Evolutionary conservation across 2,329 filamentous ascomycete genomes (phyloP).

Genomic region (Bipolaris victoriae): DNA sequence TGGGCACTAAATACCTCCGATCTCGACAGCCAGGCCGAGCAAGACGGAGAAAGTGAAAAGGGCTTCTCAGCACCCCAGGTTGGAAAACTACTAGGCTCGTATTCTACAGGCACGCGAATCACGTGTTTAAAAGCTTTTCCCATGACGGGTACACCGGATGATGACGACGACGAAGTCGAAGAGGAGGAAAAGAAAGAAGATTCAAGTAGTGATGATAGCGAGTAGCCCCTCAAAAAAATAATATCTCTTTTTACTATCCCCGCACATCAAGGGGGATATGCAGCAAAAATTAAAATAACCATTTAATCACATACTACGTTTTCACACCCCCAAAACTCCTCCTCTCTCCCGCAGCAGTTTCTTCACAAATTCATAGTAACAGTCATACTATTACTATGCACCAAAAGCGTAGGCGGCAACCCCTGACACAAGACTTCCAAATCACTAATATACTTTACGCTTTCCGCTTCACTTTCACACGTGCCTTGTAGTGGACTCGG

Average conservation of each 20-base stretch:
- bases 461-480: conserved; percentile 70
- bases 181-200: conserved; percentile 27
- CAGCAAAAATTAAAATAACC: too few species aligned
- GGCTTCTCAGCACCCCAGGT: conserved; percentile 54
- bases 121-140: conserved; percentile 87
- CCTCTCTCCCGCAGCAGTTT: too few species aligned
- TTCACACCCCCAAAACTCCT: too few species aligned
- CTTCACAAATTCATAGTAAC: conserved; percentile 72
- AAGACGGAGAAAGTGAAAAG: conserved; percentile 21
- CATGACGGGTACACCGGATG: conserved; percentile 65
- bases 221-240: conserved; percentile 25
- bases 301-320: too few species aligned
- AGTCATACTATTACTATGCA: conserved; percentile 89
- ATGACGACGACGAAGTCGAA: conserved; percentile 32
- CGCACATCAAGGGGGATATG: too few species aligned
- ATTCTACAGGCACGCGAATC: conserved; percentile 85
- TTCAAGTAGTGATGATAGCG: conserved; percentile 29
- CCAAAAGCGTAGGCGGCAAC: conserved; percentile 76
- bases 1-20: conserved; percentile 64
- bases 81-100: conserved; percentile 74
- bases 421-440: conserved; percentile 79
- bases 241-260: too few species aligned
- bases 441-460: conserved; percentile 76
- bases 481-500: conserved; percentile 82
- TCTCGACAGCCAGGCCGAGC: conserved; percentile 23